Conservation (phyloP, 768 basidiomycete species). For the Antrodiella citrinella region DNA sequence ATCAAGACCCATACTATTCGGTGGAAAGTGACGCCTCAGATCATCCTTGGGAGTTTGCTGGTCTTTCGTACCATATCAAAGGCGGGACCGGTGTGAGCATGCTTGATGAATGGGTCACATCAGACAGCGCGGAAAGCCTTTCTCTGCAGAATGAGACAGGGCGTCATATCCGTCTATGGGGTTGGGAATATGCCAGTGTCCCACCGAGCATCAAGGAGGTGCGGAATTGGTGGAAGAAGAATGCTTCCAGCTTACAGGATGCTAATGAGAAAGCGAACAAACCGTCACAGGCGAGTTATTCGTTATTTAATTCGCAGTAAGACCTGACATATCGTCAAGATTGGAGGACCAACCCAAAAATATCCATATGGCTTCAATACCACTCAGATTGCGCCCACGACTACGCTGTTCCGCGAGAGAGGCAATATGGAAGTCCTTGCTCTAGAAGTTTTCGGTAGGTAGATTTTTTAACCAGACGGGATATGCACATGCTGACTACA, state of each 20-base stretch:
- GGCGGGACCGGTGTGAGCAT: constrained; percentile 48
- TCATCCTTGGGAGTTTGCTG: constrained; percentile 69
- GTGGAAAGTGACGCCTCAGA: constrained; percentile 60
- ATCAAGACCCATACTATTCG: constrained; percentile 78
- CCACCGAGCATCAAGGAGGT: constrained; percentile 58
- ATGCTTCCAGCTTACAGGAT: constrained; percentile 10
- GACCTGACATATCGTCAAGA: constrained; percentile 26
- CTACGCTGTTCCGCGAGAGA: constrained; percentile 42
- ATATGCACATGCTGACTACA: neutral
- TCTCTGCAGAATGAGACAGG: neutral
- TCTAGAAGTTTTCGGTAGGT: constrained; percentile 79
- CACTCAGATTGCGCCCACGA: constrained; percentile 36
- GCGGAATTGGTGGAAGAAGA: constrained; percentile 40
- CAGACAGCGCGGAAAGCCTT: neutral
- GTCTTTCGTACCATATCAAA: constrained; percentile 63
- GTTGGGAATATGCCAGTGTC: constrained; percentile 75
- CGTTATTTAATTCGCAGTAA: neutral
- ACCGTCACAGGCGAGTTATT: constrained; percentile 51
- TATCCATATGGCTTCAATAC: constrained; percentile 63
- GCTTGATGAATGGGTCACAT: constrained; percentile 53
- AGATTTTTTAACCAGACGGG: neutral
- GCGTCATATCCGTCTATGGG: constrained; percentile 33
- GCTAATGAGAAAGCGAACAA: constrained; percentile 15
- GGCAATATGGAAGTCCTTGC: constrained; percentile 75
- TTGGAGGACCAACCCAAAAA: constrained; percentile 70